Evolutionary conservation across 257 asterid species (phyloP), one percentile per base, ranked within the genome.

Genomic region (Solanum sejunctum): DNA sequence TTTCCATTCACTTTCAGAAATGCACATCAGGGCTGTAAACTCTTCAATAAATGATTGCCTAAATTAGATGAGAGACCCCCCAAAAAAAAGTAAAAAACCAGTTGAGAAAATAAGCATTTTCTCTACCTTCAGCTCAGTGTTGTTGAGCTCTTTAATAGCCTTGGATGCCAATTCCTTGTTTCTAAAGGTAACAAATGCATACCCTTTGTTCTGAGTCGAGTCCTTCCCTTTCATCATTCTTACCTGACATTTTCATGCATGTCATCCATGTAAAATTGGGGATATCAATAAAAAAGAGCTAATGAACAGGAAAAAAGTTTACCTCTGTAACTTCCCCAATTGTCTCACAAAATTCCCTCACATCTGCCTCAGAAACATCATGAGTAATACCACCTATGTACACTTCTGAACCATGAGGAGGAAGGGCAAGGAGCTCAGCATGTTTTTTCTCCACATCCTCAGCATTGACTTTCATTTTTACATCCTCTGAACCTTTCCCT

Each of bases 191-290:
- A 96, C 96, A 93, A 96, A 96, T 51, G 98, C 97, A 86, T 95
- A 96, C 20, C 98, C 98, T 89, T 95, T 96, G 90, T 96, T 95
- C 89, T 95, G 98, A 84, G 86, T 87, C 47, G 97, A 84, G 88
- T 92, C 97, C 89, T 95, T 96, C 80, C 94, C 98, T 91, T 93
- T 95, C 98, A 96, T 96, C 90, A 96, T 90, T 92, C 98, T 92
- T 60, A 96, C 97, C 98, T 96, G 93, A 63, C 84, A 80, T 90
- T 78, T 55, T 83, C 87, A 85, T 61, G 87, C 79, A 84, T 43
- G 85, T 64, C 69, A 83, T 51, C 49, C 72, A 45, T 1, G 84
- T 79, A 77, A 67, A 28, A 47, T 84, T 71, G 87, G 57, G 80
- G 81, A 80, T 36, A 78, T 75, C 82, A 78, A 81, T 54, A 11